These are phyloP conservation scores for Aspergillus olivimuriae DNA, from an alignment of 495 filamentous ascomycete genomes.

Conservation along the genomic window DNA sequence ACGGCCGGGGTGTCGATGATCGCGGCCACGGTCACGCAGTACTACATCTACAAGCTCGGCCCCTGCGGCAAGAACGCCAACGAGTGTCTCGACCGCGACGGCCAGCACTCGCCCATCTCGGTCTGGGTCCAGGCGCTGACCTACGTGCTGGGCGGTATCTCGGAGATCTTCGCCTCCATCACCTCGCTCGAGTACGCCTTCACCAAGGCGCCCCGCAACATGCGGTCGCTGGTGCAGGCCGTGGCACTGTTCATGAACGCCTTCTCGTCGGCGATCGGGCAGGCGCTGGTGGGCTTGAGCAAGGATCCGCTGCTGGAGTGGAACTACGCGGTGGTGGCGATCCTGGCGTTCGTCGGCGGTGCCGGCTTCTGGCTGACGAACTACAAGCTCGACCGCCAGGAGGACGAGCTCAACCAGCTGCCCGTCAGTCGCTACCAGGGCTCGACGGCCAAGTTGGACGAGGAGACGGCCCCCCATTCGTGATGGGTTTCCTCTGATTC, in stretches of 20 bases:
- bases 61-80: constrained; percentile 51
- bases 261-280: constrained; percentile 59
- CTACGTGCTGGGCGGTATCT: constrained; percentile 64
- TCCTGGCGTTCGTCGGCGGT: constrained; percentile 54
- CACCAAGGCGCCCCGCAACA: constrained; percentile 72
- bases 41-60: constrained; percentile 62
- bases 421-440: constrained; percentile 18
- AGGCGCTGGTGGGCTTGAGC: constrained; percentile 60
- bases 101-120: constrained; percentile 41
- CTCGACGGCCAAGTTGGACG: constrained; percentile 6
- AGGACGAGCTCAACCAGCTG: constrained; percentile 56
- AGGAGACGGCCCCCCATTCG: constrained; percentile 9
- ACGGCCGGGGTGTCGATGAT: constrained; percentile 57
- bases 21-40: constrained; percentile 57
- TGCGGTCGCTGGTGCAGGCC: constrained; percentile 66
- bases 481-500: not conserved
- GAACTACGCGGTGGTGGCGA: constrained; percentile 58
- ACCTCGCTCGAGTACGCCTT: constrained; percentile 67
- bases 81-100: constrained; percentile 27
- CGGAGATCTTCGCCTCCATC: constrained; percentile 66
- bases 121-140: constrained; percentile 58
- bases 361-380: constrained; percentile 57
- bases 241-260: constrained; percentile 65
- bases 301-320: constrained; percentile 60
- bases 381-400: constrained; percentile 51